These are phyloP conservation scores for Fonsecaea pugnacius DNA, from an alignment of 2,329 filamentous ascomycete species.

Conservation along the genomic window DNA sequence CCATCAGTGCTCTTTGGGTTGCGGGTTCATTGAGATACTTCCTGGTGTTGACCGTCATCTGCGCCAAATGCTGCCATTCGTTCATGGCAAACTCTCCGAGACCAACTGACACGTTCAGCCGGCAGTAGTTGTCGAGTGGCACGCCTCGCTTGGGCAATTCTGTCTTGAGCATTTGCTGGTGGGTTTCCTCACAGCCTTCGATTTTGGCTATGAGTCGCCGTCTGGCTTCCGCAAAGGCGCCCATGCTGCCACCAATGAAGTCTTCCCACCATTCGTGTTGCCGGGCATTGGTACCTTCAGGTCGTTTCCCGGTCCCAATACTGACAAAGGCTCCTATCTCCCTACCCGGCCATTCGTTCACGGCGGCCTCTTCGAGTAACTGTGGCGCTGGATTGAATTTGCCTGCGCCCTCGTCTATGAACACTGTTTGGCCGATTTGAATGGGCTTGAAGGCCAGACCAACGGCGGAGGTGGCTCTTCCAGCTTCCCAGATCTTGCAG, in stretches of 20 bases:
- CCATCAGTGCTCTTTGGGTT: conserved; percentile 76
- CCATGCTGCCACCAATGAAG: conserved; percentile 71
- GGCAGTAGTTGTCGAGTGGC: conserved; percentile 87
- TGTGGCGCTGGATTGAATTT: conserved; percentile 89
- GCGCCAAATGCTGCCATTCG: conserved; percentile 90
- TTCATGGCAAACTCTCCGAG: conserved; percentile 98
- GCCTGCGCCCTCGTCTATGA: conserved; percentile 89
- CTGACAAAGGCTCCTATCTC: conserved; percentile 92
- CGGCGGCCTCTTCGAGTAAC: conserved; percentile 86
- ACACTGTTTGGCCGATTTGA: conserved; percentile 87
- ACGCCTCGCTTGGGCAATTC: conserved; percentile 77
- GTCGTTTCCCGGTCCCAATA: conserved; percentile 88
- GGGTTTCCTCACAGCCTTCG: conserved; percentile 89
- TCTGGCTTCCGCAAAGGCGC: conserved; percentile 88
- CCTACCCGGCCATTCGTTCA: conserved; percentile 93
- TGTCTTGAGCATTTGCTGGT: conserved; percentile 81
- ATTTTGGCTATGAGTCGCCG: conserved; percentile 86
- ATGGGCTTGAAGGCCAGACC: conserved; percentile 95
- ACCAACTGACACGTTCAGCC: conserved; percentile 94
- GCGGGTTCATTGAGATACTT: conserved; percentile 75
- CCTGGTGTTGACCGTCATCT: conserved; percentile 90
- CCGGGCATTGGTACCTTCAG: conserved; percentile 69
- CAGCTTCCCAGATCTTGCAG: conserved; percentile 96
- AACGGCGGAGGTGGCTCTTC: conserved; percentile 88
- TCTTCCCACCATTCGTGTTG: conserved; percentile 89